Base-by-base conservation (phyloP, 345 rosid genomes). In the Moricandia moricandioides region DNA sequence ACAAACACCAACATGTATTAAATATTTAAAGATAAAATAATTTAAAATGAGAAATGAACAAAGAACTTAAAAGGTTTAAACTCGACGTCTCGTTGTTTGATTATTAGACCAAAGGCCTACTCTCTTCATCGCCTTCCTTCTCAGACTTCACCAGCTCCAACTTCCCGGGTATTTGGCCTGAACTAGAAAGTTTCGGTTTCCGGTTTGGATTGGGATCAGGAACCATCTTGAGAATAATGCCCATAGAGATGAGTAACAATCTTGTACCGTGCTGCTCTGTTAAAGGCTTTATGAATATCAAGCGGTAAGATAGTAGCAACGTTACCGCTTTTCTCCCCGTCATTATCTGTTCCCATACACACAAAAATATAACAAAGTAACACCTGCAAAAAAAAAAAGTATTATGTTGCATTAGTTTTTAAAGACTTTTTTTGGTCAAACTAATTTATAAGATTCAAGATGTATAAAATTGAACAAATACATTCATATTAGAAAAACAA, bases 241-340 rank as follows among this genome's bases (percentile, higher is more conserved):
- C 97, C 97, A 91, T 89, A 31, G 84, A 52, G 67, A 89, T 88
- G 11, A 91, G 91, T 74, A 91, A 80, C 77, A 91, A 84, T 45
- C 97, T 96, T 0, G 89, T 67, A 26, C 88, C 91, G 21, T 91
- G 97, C 67, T 89, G 96, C 79, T 87, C 97, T 0, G 96, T 88
- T 65, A 91, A 74, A 7, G 97, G 97, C 84, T 91, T 91, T n/a
- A 96, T 88, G 72, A 91, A 91, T 83, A 91, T 85, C 88, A 87
- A 67, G 24, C 24, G 24, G 78, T 88, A 91, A 6, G 93, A 91
- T 11, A 91, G 83, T 79, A 88, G 71, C 76, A 91, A 70, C 37
- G 93, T 88, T 2, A 89, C 91, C 6, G 89, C 96, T 72, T 89
- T 89, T 79, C 97, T 86, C 24, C 96, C 97, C 5, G 93, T 91